These are phyloP conservation scores for Chlorella sorokiniana DNA, from an alignment of 139 green algal genomes.

Conservation along the genomic window DNA sequence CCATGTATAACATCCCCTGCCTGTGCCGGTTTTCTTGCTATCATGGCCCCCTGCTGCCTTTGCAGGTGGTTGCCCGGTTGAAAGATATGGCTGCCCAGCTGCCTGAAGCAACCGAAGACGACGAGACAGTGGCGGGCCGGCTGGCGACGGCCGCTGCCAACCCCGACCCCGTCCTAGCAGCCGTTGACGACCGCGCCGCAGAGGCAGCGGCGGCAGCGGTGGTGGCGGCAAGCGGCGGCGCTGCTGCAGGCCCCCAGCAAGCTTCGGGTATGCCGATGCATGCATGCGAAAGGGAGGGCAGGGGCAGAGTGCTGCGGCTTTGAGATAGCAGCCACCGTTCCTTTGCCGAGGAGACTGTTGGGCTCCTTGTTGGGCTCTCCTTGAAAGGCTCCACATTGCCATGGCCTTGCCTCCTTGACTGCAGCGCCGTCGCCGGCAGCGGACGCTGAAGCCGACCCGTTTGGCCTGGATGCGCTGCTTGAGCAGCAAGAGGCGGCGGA, in stretches of 20 bases:
- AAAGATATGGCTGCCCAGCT: constrained; percentile 50
- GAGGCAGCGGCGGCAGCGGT: background rate
- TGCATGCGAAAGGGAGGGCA: too few species aligned
- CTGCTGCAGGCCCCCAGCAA: too few species aligned
- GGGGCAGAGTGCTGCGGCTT: too few species aligned
- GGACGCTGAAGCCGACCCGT: constrained; percentile 55
- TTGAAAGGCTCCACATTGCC: background rate
- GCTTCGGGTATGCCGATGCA: too few species aligned
- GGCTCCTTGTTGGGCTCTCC: too few species aligned
- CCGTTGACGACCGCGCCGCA: background rate
- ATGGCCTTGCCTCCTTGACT: background rate
- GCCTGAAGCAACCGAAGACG: constrained; percentile 36
- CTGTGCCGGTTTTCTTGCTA: too few species aligned
- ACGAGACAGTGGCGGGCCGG: constrained; percentile 31
- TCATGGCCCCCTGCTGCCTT: background rate
- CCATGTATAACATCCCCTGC: too few species aligned
- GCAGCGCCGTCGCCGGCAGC: background rate
- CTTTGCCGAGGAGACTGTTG: too few species aligned
- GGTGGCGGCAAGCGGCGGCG: background rate
- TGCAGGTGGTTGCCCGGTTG: constrained; percentile 30
- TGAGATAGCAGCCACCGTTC: too few species aligned
- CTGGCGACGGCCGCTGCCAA: background rate
- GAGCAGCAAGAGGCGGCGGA: constrained; percentile 12
- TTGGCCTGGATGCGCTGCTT: constrained; percentile 51
- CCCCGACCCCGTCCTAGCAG: constrained; percentile 23